phyloP scores from a whole-genome alignment of 495 filamentous ascomycete genomes.

The Friedmanniomyces endolithicus region DNA sequence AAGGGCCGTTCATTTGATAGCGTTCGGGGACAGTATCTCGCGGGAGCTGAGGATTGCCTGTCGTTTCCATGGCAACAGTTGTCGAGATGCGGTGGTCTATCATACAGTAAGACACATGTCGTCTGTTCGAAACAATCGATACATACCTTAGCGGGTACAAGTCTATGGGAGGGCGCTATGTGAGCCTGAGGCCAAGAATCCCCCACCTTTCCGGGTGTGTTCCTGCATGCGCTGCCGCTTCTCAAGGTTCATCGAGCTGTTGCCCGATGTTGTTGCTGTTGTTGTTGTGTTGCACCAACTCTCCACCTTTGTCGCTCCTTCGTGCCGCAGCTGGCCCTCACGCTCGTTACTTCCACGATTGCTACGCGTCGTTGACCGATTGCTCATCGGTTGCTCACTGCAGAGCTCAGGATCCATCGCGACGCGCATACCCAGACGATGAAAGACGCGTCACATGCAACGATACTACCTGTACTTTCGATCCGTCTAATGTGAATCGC shows the following conservation, averaged over 20 bases:
- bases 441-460: not conserved
- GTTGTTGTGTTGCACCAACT: not conserved
- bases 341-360: not conserved
- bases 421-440: constrained; percentile 1
- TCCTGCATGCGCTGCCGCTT: not conserved
- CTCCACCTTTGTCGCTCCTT: not conserved
- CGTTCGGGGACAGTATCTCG: too few relatives aligned
- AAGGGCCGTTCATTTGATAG: too few relatives aligned
- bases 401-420: not conserved
- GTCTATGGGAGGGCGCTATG: too few relatives aligned
- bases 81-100: too few relatives aligned
- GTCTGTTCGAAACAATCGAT: too few relatives aligned
- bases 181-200: too few relatives aligned
- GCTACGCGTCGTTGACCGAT: not conserved
- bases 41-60: too few relatives aligned
- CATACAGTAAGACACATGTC: too few relatives aligned
- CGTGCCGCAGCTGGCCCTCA: constrained; percentile 1
- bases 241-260: too few relatives aligned
- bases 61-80: not conserved
- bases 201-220: not conserved
- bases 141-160: too few relatives aligned
- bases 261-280: too few relatives aligned
- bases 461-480: not conserved
- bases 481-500: not conserved
- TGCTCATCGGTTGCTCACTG: not conserved